These are phyloP conservation scores for Ormosia semicastrata DNA, from an alignment of 306 rosid genomes.

Conservation along the genomic window DNA sequence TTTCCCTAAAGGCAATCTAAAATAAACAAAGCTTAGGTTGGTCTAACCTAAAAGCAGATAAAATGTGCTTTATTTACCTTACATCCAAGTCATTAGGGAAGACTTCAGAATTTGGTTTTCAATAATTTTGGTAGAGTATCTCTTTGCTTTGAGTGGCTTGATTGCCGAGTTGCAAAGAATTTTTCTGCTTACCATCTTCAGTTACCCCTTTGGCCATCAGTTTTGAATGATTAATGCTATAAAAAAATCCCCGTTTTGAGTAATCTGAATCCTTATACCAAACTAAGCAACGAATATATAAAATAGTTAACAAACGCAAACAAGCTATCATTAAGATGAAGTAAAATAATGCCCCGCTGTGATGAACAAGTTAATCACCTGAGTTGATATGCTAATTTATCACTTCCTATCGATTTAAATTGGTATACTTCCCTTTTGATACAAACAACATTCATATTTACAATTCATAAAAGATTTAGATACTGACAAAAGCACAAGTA, in stretches of 20 bases:
- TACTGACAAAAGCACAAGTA: neutral
- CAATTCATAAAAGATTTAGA: conserved; percentile 15
- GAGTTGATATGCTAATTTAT: neutral
- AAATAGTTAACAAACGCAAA: neutral
- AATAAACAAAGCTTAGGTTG: too few species aligned
- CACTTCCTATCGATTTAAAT: neutral
- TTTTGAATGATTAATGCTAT: neutral
- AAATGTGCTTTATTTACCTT: too few species aligned
- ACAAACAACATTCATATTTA: conserved; percentile 11
- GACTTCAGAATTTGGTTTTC: too few species aligned
- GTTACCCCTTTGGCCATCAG: neutral
- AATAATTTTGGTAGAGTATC: too few species aligned
- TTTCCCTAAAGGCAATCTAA: too few species aligned
- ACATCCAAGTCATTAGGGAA: too few species aligned
- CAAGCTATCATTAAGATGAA: neutral
- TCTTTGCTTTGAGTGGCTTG: too few species aligned
- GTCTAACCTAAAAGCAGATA: too few species aligned
- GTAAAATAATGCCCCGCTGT: neutral
- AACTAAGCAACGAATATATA: neutral
- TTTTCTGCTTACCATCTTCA: too few species aligned
- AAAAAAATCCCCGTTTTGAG: neutral
- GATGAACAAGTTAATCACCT: neutral
- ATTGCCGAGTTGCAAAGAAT: too few species aligned
- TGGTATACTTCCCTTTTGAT: neutral
- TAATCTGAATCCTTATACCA: neutral